Percentiles rank a stretch among this genome's conserved stretches.
Evolutionary conservation across 768 basidiomycete species (phyloP).

Genomic region (Zangia roseola): DNA sequence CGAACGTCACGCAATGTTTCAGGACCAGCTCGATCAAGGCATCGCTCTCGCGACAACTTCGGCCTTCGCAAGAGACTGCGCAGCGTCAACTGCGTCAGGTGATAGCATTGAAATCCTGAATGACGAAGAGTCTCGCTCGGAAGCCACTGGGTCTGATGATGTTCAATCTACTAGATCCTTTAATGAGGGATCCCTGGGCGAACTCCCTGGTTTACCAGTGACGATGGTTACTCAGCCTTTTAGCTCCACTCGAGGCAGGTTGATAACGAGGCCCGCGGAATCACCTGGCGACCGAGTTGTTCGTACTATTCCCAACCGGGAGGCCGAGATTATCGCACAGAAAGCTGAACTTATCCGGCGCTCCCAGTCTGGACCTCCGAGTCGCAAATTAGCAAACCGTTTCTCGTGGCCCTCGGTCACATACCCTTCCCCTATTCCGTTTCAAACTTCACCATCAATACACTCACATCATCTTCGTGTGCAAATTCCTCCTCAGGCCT

Average conservation of each 20-base stretch:
- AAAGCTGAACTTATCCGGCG: constrained; percentile 42
- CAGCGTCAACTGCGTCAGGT: constrained; percentile 52
- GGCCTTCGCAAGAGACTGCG: constrained; percentile 55
- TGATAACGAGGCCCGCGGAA: constrained; percentile 15
- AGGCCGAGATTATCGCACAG: constrained; percentile 23
- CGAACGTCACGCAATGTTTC: constrained; percentile 64
- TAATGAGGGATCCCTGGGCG: constrained; percentile 46
- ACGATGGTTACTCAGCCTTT: constrained; percentile 7
- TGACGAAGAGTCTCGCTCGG: constrained; percentile 63
- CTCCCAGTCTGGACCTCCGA: constrained; percentile 43
- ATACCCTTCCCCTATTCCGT: constrained; percentile 48
- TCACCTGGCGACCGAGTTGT: constrained; percentile 2
- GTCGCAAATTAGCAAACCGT: constrained; percentile 35
- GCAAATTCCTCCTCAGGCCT: constrained; percentile 29
- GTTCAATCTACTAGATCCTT: constrained; percentile 66
- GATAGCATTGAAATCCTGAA: constrained; percentile 60
- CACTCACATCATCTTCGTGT: constrained; percentile 33
- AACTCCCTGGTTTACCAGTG: constrained; percentile 12
- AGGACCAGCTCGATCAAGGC: constrained; percentile 62
- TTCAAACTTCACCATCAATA: constrained; percentile 40
- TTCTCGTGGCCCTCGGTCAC: constrained; percentile 41
- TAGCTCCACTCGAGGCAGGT: constrained; percentile 25
- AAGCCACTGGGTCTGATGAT: constrained; percentile 64
- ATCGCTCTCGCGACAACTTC: constrained; percentile 69
- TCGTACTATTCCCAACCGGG: constrained; percentile 3